Percentiles rank a stretch among this genome's conserved stretches.
Evolutionary conservation across 2,329 filamentous ascomycete species (phyloP).

Genomic region (Venturia carpophila): DNA sequence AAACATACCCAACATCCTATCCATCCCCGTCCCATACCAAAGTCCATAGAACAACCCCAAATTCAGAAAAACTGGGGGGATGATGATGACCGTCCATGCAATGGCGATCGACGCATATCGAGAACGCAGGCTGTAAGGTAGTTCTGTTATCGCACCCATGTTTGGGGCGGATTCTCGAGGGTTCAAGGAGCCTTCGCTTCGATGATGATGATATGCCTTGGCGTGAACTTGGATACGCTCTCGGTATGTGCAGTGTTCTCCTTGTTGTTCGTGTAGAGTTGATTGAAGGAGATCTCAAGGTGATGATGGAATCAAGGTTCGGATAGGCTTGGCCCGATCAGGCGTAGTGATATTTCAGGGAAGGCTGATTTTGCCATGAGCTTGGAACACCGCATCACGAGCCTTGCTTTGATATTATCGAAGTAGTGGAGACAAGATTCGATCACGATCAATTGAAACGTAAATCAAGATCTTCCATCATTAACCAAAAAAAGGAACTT

Average conservation of each 20-base stretch:
- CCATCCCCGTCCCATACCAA: slow-evolving; percentile 14
- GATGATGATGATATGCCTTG: neutral
- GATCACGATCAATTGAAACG: too few species aligned
- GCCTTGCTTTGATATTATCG: too few species aligned
- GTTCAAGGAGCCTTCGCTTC: neutral
- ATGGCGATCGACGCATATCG: slow-evolving; percentile 14
- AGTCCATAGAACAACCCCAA: slow-evolving; percentile 17
- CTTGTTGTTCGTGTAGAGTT: neutral
- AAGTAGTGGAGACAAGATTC: too few species aligned
- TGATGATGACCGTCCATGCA: slow-evolving; percentile 18
- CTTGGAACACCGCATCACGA: too few species aligned
- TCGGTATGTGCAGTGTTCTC: neutral
- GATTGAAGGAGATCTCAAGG: neutral
- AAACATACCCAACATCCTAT: slow-evolving; percentile 15
- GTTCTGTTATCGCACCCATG: slow-evolving; percentile 10
- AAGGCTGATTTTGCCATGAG: neutral
- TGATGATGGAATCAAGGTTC: neutral
- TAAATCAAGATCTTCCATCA: too few species aligned
- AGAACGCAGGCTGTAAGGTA: slow-evolving; percentile 17
- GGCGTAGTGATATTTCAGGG: slow-evolving; percentile 3
- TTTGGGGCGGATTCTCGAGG: neutral
- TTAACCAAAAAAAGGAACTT: too few species aligned
- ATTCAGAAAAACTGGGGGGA: slow-evolving; percentile 18
- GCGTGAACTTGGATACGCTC: neutral
- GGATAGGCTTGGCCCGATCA: neutral